These are phyloP conservation scores for Selaginella moellendorffii DNA, from an alignment of 75 land plant species.

Conservation along the genomic window DNA sequence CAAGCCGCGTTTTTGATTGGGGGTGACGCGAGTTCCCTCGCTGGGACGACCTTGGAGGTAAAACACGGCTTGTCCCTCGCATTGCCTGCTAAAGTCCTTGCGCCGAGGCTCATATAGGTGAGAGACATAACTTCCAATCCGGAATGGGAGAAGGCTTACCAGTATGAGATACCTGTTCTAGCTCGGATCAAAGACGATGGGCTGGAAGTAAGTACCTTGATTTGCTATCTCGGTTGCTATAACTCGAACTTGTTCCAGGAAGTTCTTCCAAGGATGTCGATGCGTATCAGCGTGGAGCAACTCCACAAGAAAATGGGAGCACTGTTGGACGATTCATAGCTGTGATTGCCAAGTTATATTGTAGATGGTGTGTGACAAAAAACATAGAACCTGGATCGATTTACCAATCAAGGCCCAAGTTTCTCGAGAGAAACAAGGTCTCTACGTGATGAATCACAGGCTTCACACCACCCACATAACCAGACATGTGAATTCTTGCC, in stretches of 20 bases:
- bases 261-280: slow-evolving; percentile 69
- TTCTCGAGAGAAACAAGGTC: slow-evolving; percentile 35
- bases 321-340: slow-evolving; percentile 25
- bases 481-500: slow-evolving; percentile 45
- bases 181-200: slow-evolving; percentile 59
- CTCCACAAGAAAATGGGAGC: slow-evolving; percentile 70
- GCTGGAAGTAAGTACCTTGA: slow-evolving; percentile 43
- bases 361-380: too few species aligned
- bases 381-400: too few species aligned
- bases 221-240: slow-evolving; percentile 1
- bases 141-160: slow-evolving; percentile 72
- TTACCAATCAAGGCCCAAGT: slow-evolving; percentile 50
- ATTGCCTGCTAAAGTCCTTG: neutral
- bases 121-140: slow-evolving; percentile 70
- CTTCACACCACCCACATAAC: slow-evolving; percentile 23
- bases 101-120: slow-evolving; percentile 26
- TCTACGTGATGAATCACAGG: slow-evolving; percentile 36
- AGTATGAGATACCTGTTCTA: slow-evolving; percentile 92
- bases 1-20: slow-evolving; percentile 41
- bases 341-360: too few species aligned
- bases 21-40: slow-evolving; percentile 30
- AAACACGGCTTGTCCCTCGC: neutral
- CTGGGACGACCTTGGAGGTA: slow-evolving; percentile 59
- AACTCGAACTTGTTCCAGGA: slow-evolving; percentile 60
- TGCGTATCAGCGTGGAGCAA: slow-evolving; percentile 66